Evolutionary conservation across 495 filamentous ascomycete species (phyloP).

Genomic region (Hypoxylon cercidicola): DNA sequence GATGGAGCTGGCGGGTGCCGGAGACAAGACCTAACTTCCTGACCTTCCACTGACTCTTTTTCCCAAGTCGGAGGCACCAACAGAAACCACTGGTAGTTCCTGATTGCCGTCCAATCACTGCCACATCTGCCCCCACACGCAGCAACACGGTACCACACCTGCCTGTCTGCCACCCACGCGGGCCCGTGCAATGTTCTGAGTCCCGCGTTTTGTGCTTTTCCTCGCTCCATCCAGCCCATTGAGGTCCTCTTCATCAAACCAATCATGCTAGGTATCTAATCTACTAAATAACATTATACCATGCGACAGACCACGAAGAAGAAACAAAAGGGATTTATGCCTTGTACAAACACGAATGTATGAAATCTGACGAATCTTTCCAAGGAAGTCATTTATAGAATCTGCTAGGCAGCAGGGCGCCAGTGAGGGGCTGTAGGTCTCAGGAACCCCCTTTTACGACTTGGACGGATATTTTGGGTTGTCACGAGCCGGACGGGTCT

Average conservation of each 20-base stretch:
- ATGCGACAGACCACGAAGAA: too few species aligned
- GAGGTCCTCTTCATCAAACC: too few species aligned
- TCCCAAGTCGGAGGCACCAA: conserved; percentile 14
- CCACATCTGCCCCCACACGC: conserved; percentile 19
- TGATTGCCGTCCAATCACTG: conserved; percentile 30
- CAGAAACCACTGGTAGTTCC: conserved; percentile 21
- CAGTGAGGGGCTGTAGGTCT: conserved; percentile 8
- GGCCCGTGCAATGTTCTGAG: conserved; percentile 3
- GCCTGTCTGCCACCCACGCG: conserved; percentile 20
- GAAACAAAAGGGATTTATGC: too few species aligned
- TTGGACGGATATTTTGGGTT: conserved; percentile 10
- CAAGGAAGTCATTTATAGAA: not conserved
- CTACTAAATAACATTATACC: too few species aligned
- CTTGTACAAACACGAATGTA: too few species aligned
- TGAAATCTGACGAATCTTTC: too few species aligned
- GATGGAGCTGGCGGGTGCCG: conserved; percentile 2
- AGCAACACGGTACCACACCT: conserved; percentile 8
- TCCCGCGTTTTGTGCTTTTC: not conserved
- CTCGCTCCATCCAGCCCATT: not conserved
- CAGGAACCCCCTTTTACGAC: conserved; percentile 1
- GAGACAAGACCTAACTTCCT: conserved; percentile 1
- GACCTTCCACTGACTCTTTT: not conserved
- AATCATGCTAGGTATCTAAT: too few species aligned
- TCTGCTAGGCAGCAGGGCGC: conserved; percentile 6
- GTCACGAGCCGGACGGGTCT: conserved; percentile 29